Conservation (phyloP, 2,329 filamentous ascomycete genomes). For the Leptographium wingfieldii region DNA sequence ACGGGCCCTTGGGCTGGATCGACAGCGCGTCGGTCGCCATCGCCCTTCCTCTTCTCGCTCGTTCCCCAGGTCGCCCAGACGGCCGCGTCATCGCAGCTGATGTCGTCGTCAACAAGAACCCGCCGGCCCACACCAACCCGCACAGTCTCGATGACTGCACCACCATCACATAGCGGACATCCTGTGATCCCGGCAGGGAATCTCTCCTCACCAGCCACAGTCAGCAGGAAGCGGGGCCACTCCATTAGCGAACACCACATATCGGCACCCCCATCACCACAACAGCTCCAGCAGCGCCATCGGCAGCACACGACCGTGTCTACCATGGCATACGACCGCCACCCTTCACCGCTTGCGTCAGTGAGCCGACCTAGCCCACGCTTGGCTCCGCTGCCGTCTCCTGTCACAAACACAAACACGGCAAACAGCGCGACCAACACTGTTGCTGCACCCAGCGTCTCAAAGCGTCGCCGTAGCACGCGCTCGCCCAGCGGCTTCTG, state of each 20-base stretch:
- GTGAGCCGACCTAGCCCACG: conserved; percentile 19
- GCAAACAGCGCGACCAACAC: conserved; percentile 29
- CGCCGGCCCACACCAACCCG: conserved; percentile 35
- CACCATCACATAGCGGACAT: not conserved
- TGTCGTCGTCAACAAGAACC: conserved; percentile 10
- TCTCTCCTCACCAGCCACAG: conserved; percentile 20
- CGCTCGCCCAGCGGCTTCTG: conserved; percentile 40
- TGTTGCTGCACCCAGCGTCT: conserved; percentile 4
- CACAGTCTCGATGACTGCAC: conserved; percentile 36
- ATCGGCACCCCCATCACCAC: not conserved
- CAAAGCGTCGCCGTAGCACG: conserved; percentile 28
- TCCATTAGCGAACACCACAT: conserved; percentile 24
- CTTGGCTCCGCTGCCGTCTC: conserved; percentile 13
- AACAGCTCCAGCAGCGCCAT: not conserved
- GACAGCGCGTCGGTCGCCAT: conserved; percentile 5
- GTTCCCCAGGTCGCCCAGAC: not conserved
- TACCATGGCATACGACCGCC: conserved; percentile 21
- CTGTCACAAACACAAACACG: conserved; percentile 30
- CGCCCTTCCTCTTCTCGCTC: conserved; percentile 7
- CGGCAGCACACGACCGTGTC: conserved; percentile 1
- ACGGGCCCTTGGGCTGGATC: conserved; percentile 4
- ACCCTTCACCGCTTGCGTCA: conserved; percentile 23
- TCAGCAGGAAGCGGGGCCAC: conserved; percentile 30
- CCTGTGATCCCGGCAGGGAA: conserved; percentile 20
- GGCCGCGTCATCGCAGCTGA: not conserved